Evolutionary conservation across 495 filamentous ascomycete species (phyloP), one percentile per base, ranked within the genome.

Genomic region (Aspergillus baeticus): DNA sequence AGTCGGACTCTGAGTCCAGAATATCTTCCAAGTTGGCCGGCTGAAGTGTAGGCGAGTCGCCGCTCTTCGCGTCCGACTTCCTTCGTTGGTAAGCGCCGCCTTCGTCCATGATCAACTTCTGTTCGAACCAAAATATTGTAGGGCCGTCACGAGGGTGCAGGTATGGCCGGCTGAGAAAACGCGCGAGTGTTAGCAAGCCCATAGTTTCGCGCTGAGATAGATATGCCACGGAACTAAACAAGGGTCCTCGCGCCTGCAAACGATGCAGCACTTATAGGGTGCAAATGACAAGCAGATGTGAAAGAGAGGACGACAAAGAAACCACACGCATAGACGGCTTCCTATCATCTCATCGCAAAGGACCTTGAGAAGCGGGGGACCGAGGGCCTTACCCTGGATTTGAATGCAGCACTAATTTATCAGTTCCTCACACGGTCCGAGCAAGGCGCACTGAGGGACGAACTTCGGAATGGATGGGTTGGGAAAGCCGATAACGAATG

Each of bases 151-250:
- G 67, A 6, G 61, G 51, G 51, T 74, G 64, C 57, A 63, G 69
- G 39, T 71, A 74, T 15, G 74, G 66, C 43, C 73, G 73, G 60
- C 70, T 78, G 45, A 75, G 70, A 56, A 77, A 76, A 49, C 73
- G 75, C 20, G 57, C 62, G 39, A 77, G 67, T 11, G 73, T 78
- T 69, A 78, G 73, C 73, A 78, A 72, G 26, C 65, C 69, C 72
- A 75, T 75, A 7, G 2, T 75, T 48, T 44, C 22, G 20, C 41
- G 33, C 36, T 13, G 37, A 21, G n/a, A 38, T 20, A 33, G 33
- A 46, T 44, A 31, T 38, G 10, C 21, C 35, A 35, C 42, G 21
- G 34, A 26, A 43, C 18, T 58, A 43, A 50, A 54, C 21, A 36
- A 44, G 22, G 1, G n/a, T 20, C 34, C 43, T 35, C 22, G 48